Conservation (phyloP, 2,329 filamentous ascomycete species). For the Cytospora schulzeri region DNA sequence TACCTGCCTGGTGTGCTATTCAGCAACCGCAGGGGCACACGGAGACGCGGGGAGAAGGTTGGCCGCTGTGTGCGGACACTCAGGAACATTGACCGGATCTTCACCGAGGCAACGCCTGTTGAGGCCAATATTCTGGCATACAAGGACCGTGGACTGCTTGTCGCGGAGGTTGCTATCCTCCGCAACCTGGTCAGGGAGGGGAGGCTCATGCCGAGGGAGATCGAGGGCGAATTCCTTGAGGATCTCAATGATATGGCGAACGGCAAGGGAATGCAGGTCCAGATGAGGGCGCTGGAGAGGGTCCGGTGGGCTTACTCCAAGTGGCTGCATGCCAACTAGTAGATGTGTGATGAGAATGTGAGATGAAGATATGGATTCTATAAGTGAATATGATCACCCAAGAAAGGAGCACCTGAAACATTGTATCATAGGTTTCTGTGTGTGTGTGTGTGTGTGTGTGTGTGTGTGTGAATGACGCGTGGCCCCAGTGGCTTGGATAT, state of each 20-base stretch:
- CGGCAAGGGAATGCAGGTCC: constrained; percentile 75
- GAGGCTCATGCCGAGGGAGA: constrained; percentile 67
- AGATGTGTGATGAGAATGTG: neutral
- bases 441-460: too few relatives aligned
- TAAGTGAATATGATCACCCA: neutral
- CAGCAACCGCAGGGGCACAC: constrained; percentile 69
- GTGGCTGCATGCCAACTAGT: constrained; percentile 56
- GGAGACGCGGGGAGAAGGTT: constrained; percentile 61
- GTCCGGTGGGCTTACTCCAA: constrained; percentile 89
- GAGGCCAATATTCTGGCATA: constrained; percentile 77
- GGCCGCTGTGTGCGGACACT: constrained; percentile 75
- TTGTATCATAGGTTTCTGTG: neutral
- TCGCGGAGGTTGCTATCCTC: constrained; percentile 87
- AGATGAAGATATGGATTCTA: neutral
- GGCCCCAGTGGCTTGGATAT: constrained; percentile 17
- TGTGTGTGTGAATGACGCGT: constrained; percentile 11
- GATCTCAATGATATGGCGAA: constrained; percentile 87
- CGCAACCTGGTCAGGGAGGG: constrained; percentile 63
- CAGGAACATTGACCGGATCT: constrained; percentile 83
- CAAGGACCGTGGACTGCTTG: constrained; percentile 86
- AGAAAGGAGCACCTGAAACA: neutral
- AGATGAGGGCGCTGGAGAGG: constrained; percentile 77
- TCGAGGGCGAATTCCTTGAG: constrained; percentile 83
- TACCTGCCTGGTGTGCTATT: constrained; percentile 75
- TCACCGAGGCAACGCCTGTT: constrained; percentile 66